Evolutionary conservation across 78 protist species (phyloP).

Genomic region (Creolimax fragrantissima): DNA sequence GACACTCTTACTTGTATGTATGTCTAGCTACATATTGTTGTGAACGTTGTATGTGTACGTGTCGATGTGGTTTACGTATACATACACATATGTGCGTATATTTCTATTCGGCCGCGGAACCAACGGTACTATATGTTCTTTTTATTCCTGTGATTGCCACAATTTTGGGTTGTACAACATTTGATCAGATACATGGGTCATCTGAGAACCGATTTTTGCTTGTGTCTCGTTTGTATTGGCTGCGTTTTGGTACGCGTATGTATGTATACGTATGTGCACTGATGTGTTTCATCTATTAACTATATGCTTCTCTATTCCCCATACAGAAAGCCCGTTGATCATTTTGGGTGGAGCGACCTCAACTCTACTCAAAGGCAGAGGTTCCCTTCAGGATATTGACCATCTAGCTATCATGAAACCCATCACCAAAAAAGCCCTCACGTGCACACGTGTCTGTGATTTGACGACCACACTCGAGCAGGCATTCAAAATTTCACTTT

Average conservation of each 20-base stretch:
- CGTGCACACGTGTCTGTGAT: slow-evolving; percentile 27
- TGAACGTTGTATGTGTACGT: too few relatives aligned
- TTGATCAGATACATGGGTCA: too few relatives aligned
- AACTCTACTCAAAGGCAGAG: slow-evolving; percentile 57
- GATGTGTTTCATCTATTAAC: too few relatives aligned
- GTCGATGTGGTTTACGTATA: neutral
- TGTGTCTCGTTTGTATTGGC: too few relatives aligned
- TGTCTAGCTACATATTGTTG: too few relatives aligned
- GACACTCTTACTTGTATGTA: too few relatives aligned
- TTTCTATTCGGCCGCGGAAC: too few relatives aligned
- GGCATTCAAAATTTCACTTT: slow-evolving; percentile 27
- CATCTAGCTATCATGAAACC: slow-evolving; percentile 56
- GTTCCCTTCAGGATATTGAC: slow-evolving; percentile 76
- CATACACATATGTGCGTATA: neutral
- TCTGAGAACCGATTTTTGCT: too few relatives aligned
- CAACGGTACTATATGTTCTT: too few relatives aligned
- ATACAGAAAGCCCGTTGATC: slow-evolving; percentile 46
- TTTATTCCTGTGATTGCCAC: too few relatives aligned
- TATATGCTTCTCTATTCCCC: neutral
- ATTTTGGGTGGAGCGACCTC: slow-evolving; percentile 69
- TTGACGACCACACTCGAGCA: slow-evolving; percentile 46
- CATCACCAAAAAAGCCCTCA: slow-evolving; percentile 37
- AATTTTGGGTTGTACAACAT: too few relatives aligned
- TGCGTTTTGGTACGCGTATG: neutral
- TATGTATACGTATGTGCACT: neutral